phyloP scores from a whole-genome alignment of 2,329 filamentous ascomycete genomes.

The Cladophialophora psammophila region DNA sequence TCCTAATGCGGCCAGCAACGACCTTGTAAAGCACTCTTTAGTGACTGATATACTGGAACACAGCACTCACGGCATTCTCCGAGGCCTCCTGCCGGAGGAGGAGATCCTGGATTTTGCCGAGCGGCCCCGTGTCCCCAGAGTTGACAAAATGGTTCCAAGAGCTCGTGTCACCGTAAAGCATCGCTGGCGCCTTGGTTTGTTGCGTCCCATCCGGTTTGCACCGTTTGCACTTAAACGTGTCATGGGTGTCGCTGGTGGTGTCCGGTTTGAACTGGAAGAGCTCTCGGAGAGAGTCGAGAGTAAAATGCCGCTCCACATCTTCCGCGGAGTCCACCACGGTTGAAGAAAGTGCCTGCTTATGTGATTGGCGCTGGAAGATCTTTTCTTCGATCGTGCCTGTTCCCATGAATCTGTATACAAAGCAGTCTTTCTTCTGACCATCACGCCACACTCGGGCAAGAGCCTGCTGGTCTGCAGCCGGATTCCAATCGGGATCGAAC shows the following conservation, averaged over 20 bases:
- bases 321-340: conserved; percentile 97
- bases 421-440: conserved; percentile 98
- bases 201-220: conserved; percentile 89
- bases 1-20: background rate
- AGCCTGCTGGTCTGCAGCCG: conserved; percentile 95
- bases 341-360: conserved; percentile 95
- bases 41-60: conserved; percentile 99
- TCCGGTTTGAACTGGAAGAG: conserved; percentile 89
- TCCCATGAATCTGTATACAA: conserved; percentile 98
- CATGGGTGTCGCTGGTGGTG: conserved; percentile 92
- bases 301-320: conserved; percentile 97
- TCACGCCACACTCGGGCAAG: conserved; percentile 98
- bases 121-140: conserved; percentile 67
- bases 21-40: conserved; percentile 45
- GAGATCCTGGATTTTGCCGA: conserved; percentile 88
- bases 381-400: conserved; percentile 99
- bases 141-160: conserved; percentile 99
- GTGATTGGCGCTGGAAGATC: conserved; percentile 97
- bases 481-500: conserved; percentile 98
- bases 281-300: conserved; percentile 85
- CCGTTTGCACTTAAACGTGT: conserved; percentile 97
- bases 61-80: conserved; percentile 83
- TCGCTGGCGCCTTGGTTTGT: conserved; percentile 86
- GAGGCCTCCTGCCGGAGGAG: conserved; percentile 83
- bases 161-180: conserved; percentile 97